Conservation (phyloP, 73 alveolate species). For the Urostyla sp. region DNA sequence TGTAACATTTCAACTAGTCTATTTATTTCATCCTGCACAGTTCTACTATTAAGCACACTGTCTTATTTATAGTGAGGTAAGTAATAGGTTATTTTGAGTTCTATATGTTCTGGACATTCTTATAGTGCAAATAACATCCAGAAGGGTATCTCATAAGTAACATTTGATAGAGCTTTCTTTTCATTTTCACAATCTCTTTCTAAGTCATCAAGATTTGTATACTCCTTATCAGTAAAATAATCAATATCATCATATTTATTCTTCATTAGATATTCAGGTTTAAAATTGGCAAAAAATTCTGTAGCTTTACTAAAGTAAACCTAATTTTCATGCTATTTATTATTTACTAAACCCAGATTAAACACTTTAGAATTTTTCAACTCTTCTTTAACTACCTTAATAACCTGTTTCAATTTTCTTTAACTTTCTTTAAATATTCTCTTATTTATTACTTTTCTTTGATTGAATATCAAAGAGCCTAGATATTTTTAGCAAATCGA, state of each 20-base stretch:
- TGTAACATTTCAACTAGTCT: neutral
- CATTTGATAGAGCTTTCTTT: neutral
- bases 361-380: neutral
- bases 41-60: neutral
- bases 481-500: constrained; percentile 4
- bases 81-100: neutral
- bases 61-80: constrained; percentile 25
- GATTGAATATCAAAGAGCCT: constrained; percentile 31
- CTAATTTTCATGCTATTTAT: neutral
- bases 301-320: neutral
- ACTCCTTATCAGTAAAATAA: neutral
- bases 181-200: constrained; percentile 2
- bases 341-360: neutral
- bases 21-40: constrained; percentile 1
- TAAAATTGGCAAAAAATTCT: constrained; percentile 1
- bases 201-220: neutral
- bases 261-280: neutral
- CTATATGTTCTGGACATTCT: too few relatives aligned
- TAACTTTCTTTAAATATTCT: neutral
- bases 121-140: too few relatives aligned
- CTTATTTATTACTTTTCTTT: constrained; percentile 5
- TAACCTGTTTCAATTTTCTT: neutral
- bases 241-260: neutral
- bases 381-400: constrained; percentile 16
- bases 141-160: too few relatives aligned